Evolutionary conservation across 2,329 filamentous ascomycete genomes (phyloP).

Genomic region (Venturia nashicola): DNA sequence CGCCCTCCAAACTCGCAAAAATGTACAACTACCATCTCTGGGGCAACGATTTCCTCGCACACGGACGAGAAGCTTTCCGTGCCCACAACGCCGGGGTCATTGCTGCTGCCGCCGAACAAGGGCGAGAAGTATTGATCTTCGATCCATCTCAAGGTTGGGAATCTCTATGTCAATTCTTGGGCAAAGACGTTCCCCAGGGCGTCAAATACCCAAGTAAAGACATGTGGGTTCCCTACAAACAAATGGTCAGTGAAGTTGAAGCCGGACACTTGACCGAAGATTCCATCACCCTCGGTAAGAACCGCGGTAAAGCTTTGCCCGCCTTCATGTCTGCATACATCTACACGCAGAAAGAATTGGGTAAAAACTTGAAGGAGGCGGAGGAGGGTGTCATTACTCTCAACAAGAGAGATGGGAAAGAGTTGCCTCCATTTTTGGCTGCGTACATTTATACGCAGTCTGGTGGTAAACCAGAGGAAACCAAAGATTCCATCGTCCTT

Average conservation of each 20-base stretch:
- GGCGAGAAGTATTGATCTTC: constrained; percentile 37
- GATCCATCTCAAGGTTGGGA: constrained; percentile 42
- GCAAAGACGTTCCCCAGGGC: constrained; percentile 33
- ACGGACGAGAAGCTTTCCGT: constrained; percentile 50
- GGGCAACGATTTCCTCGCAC: constrained; percentile 52
- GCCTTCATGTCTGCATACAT: background rate
- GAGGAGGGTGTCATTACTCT: background rate
- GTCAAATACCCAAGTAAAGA: constrained; percentile 10
- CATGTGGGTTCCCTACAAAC: constrained; percentile 3
- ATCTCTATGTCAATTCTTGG: constrained; percentile 43
- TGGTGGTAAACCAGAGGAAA: background rate
- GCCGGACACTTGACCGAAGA: background rate
- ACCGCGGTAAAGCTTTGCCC: background rate
- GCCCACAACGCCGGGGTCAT: constrained; percentile 43
- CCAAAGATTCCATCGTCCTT: background rate
- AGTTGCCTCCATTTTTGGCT: background rate
- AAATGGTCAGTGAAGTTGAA: background rate
- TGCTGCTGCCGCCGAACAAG: constrained; percentile 32
- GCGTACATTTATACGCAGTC: background rate
- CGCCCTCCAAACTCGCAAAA: background rate
- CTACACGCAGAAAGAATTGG: background rate
- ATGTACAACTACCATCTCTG: constrained; percentile 26
- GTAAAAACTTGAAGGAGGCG: background rate
- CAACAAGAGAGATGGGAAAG: background rate
- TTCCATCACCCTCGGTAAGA: background rate